Base-by-base conservation (phyloP, 305 asterid species). In the Solanum hybrid region DNA sequence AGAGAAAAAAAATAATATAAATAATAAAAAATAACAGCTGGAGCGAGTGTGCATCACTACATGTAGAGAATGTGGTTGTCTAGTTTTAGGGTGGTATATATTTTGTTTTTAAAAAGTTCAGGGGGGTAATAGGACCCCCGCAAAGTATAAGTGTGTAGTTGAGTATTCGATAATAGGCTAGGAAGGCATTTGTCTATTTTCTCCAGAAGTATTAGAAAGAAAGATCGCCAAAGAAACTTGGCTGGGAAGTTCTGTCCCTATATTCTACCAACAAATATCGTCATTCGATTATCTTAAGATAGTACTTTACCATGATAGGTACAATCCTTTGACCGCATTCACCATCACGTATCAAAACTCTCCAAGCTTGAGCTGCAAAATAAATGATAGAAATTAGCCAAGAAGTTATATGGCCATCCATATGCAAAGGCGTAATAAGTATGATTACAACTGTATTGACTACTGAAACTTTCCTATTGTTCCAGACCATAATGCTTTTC, bases 291-390 rank as follows among this genome's bases (percentile, higher is more conserved):
- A 38, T 38, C 4, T 6, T 16, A 71, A 3, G 26, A 81, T 8
- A 40, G 40, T 7, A 87, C 69, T 31, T 92, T 94, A 95, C 99
- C 99, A 96, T 90, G 99, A 90, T 89, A 96, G 91, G 90, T 90
- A 92, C 92, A 95, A 80, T 87, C 98, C 98, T 90, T 92, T 95
- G 88, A 90, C 88, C 40, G 94, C 98, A 51, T 91, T 95, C 86
- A 94, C 97, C 98, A 96, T 95, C 90, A 26, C 90, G 26, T 71
- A 37, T 36, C 85, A 42, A 75, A 87, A 37, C 32, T 12, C 66
- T 37, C 35, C 64, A 79, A 13, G 79, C 75, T 87, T 84, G 26
- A 78, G 84, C 96, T 94, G 95, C 89, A 85, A 76, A 38, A 84
- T 11, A 90, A 79, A 38, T 20, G 46, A 60, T 10, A 16, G 84